phyloP scores from a whole-genome alignment of 805 yeast genomes.

The Candida ponderosae region DNA sequence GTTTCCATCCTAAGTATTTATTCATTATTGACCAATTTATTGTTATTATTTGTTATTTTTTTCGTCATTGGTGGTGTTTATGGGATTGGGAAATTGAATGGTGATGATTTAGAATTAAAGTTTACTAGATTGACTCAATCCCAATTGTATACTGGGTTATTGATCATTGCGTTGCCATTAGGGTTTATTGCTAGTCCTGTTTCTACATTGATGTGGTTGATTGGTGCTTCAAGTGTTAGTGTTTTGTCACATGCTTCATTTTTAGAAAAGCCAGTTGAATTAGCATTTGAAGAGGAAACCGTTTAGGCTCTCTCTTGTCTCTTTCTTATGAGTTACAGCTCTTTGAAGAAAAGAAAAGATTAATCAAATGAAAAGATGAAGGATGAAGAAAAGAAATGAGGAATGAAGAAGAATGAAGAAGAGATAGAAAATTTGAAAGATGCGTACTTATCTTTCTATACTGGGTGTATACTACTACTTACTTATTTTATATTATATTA shows the following conservation, averaged over 20 bases:
- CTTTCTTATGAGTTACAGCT: background rate
- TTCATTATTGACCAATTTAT: constrained; percentile 78
- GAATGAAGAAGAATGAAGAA: background rate
- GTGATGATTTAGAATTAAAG: constrained; percentile 69
- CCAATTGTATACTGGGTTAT: constrained; percentile 77
- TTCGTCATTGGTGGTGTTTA: constrained; percentile 68
- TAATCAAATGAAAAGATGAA: background rate
- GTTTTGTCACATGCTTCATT: constrained; percentile 83
- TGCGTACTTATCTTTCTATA: too few species aligned
- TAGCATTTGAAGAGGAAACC: constrained; percentile 79
- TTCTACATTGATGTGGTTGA: constrained; percentile 84
- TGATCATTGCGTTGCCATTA: constrained; percentile 70
- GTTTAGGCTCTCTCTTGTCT: constrained; percentile 18
- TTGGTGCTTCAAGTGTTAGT: constrained; percentile 74
- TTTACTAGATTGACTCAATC: constrained; percentile 66
- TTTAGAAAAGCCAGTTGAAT: constrained; percentile 93
- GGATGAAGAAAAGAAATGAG: background rate
- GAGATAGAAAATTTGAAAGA: too few species aligned
- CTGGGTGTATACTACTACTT: too few species aligned
- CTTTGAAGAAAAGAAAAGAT: background rate
- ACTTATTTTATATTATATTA: too few species aligned
- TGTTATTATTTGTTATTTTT: constrained; percentile 74
- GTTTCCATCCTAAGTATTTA: constrained; percentile 69
- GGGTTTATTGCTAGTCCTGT: constrained; percentile 87
- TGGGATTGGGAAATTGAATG: constrained; percentile 73